Evolutionary conservation across 108 stramenopile genomes (phyloP).

Genomic region (Cyclotella cryptica): DNA sequence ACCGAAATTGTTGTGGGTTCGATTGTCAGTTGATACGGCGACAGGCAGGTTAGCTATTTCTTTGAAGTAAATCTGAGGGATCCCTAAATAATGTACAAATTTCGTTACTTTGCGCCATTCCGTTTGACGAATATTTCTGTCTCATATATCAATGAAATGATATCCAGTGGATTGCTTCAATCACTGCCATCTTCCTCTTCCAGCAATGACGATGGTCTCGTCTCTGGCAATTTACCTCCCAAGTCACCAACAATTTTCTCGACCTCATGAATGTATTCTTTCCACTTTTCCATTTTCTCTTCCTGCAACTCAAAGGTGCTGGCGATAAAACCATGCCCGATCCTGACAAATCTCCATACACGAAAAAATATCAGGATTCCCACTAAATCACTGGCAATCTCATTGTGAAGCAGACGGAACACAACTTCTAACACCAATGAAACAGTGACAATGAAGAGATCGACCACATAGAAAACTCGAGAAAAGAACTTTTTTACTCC

Average conservation of each 20-base stretch:
- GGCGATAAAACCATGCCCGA: conserved; percentile 51
- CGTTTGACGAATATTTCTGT: no score
- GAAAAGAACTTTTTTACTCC: conserved; percentile 29
- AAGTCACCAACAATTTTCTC: conserved; percentile 29
- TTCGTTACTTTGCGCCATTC: no score
- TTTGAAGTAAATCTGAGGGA: no score
- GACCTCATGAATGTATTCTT: conserved; percentile 32
- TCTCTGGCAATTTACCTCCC: conserved; percentile 36
- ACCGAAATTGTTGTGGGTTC: no score
- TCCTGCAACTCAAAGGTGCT: conserved; percentile 36
- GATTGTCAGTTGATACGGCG: no score
- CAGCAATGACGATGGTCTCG: neutral
- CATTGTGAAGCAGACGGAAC: conserved; percentile 16
- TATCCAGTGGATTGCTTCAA: no score
- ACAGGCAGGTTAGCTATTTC: no score
- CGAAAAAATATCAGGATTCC: conserved; percentile 45
- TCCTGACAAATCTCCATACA: conserved; percentile 54
- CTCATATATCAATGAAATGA: no score
- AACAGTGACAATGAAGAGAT: conserved; percentile 43
- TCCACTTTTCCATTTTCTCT: conserved; percentile 26
- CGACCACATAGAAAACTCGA: conserved; percentile 31
- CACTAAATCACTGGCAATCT: conserved; percentile 12
- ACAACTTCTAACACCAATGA: conserved; percentile 37
- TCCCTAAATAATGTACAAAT: no score
- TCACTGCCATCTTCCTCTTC: neutral